Evolutionary conservation across 768 basidiomycete genomes (phyloP).

Genomic region (Pleurotus pulmonarius): DNA sequence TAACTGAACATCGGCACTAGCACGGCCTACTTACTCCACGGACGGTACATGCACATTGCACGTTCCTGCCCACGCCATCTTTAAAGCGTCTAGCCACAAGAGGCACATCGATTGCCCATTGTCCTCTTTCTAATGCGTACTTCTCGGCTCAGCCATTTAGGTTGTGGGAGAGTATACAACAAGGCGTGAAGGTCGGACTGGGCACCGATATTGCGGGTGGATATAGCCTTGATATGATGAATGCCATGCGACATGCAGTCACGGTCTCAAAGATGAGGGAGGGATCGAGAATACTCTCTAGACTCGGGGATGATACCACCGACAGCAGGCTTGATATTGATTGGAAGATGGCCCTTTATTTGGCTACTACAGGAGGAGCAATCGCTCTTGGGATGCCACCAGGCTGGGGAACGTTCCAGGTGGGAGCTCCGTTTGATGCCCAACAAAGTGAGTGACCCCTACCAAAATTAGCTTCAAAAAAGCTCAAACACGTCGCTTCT

Average conservation of each 20-base stretch:
- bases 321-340: conserved; percentile 46
- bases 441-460: conserved; percentile 58
- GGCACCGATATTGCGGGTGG: conserved; percentile 88
- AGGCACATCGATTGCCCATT: conserved; percentile 75
- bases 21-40: conserved; percentile 53
- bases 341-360: conserved; percentile 79
- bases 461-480: not conserved
- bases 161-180: conserved; percentile 65
- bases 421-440: conserved; percentile 70
- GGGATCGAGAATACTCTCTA: conserved; percentile 33
- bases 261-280: conserved; percentile 67
- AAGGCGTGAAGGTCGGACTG: conserved; percentile 67
- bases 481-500: no score
- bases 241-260: conserved; percentile 77
- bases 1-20: conserved; percentile 29
- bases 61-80: conserved; percentile 57
- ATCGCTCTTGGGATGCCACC: conserved; percentile 55
- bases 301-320: conserved; percentile 5
- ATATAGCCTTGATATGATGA: conserved; percentile 76
- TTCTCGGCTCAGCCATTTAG: conserved; percentile 73
- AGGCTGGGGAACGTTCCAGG: conserved; percentile 46
- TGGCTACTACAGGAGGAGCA: conserved; percentile 81
- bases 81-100: conserved; percentile 44
- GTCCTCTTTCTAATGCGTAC: conserved; percentile 86
- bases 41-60: conserved; percentile 88